These are phyloP conservation scores for Paracoccidioides lutzii DNA, from an alignment of 2,329 filamentous ascomycete species.

Conservation along the genomic window DNA sequence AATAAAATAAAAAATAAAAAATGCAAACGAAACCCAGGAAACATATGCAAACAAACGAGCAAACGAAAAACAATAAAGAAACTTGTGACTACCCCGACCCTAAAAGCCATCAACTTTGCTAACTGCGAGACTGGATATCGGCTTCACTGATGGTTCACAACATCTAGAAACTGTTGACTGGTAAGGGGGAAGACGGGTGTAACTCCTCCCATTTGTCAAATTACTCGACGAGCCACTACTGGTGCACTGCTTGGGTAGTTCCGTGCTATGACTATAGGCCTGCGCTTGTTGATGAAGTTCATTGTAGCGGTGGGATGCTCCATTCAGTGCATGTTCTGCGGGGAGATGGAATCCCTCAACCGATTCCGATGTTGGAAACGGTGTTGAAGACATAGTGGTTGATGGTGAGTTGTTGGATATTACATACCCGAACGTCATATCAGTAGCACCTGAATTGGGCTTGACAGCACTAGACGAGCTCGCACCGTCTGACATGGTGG, in stretches of 20 bases:
- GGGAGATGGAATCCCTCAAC: neutral
- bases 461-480: neutral
- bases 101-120: neutral
- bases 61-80: no score
- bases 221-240: neutral
- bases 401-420: neutral
- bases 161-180: neutral
- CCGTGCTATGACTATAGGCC: neutral
- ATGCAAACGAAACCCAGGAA: no score
- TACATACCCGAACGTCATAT: neutral
- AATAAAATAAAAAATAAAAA: neutral
- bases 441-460: neutral
- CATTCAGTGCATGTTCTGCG: neutral
- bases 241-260: neutral
- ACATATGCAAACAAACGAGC: no score
- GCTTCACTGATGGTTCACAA: neutral
- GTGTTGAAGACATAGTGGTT: neutral
- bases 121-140: neutral
- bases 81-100: neutral
- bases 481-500: neutral
- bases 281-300: neutral
- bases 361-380: neutral
- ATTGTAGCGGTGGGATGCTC: neutral
- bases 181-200: neutral
- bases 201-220: neutral